phyloP scores from a whole-genome alignment of 805 yeast species.

The Zygotorulaspora florentina region DNA sequence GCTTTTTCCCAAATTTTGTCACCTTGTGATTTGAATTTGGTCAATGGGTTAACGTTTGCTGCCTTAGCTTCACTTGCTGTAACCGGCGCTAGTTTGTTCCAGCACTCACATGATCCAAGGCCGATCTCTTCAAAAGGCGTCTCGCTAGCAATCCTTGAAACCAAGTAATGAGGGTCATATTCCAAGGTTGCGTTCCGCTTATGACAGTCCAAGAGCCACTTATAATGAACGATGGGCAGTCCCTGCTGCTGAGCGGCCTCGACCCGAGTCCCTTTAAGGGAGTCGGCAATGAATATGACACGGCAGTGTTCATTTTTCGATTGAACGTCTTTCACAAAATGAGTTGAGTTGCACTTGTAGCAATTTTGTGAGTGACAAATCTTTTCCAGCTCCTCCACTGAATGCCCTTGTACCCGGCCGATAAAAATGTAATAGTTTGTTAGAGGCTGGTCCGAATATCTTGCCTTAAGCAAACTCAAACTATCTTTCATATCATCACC shows the following conservation, averaged over 20 bases:
- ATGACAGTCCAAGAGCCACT: slow-evolving; percentile 43
- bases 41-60: slow-evolving; percentile 9
- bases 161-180: slow-evolving; percentile 34
- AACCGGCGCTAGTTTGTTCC: slow-evolving; percentile 17
- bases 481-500: slow-evolving; percentile 27
- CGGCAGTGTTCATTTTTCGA: slow-evolving; percentile 8
- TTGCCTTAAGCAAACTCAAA: slow-evolving; percentile 14
- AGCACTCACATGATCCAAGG: slow-evolving; percentile 29
- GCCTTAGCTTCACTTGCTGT: background rate
- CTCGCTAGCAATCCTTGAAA: slow-evolving; percentile 10
- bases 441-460: slow-evolving; percentile 22
- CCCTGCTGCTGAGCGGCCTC: slow-evolving; percentile 39
- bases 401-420: slow-evolving; percentile 23
- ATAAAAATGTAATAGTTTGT: slow-evolving; percentile 27
- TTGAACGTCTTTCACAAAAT: slow-evolving; percentile 19
- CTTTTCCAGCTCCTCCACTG: slow-evolving; percentile 13
- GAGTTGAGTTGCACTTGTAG: slow-evolving; percentile 15
- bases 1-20: slow-evolving; percentile 30
- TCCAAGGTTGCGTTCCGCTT: slow-evolving; percentile 40
- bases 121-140: slow-evolving; percentile 32
- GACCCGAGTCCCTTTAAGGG: slow-evolving; percentile 26
- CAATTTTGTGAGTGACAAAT: slow-evolving; percentile 17
- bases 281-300: slow-evolving; percentile 30
- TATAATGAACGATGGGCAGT: slow-evolving; percentile 40
- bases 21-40: slow-evolving; percentile 29